Percentiles rank a stretch among this genome's conserved stretches.
Evolutionary conservation across 2,329 filamentous ascomycete species (phyloP).

Genomic region (Cladosporium phlei): DNA sequence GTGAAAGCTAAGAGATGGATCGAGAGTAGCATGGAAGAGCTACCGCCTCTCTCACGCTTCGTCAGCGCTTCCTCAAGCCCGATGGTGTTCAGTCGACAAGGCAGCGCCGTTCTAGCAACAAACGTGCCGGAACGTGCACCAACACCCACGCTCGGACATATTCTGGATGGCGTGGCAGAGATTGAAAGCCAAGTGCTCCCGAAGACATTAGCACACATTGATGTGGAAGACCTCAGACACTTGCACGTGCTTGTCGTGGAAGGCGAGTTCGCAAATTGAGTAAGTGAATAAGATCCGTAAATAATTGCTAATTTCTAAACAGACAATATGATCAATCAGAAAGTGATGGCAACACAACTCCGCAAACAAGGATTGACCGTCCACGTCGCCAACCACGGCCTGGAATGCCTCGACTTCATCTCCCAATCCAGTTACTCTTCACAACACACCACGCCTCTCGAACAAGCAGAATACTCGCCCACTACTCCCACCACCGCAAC

Average conservation of each 20-base stretch:
- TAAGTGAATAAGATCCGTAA: not conserved
- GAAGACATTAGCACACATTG: conserved; percentile 2
- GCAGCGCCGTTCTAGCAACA: conserved; percentile 20
- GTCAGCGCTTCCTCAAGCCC: conserved; percentile 25
- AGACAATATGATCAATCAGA: conserved; percentile 40
- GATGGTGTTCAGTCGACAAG: conserved; percentile 21
- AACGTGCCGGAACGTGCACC: not conserved
- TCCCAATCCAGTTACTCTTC: conserved; percentile 14
- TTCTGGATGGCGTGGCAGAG: conserved; percentile 1
- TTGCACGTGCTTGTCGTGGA: conserved; percentile 18
- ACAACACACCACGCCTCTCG: conserved; percentile 10
- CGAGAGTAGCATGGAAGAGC: not conserved
- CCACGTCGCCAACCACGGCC: conserved; percentile 36
- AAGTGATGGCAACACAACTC: conserved; percentile 38
- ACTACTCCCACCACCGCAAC: not conserved
- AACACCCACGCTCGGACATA: not conserved
- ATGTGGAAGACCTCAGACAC: not conserved
- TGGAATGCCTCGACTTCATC: conserved; percentile 31
- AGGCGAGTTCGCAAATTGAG: conserved; percentile 15
- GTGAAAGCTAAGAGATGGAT: conserved; percentile 42
- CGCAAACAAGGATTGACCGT: conserved; percentile 34
- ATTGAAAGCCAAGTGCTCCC: conserved; percentile 19
- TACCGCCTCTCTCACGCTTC: conserved; percentile 12
- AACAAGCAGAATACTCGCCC: not conserved
- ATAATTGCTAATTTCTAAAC: conserved; percentile 9